These are phyloP conservation scores for Decorospora gaudefroyi DNA, from an alignment of 2,329 filamentous ascomycete genomes.

Conservation along the genomic window DNA sequence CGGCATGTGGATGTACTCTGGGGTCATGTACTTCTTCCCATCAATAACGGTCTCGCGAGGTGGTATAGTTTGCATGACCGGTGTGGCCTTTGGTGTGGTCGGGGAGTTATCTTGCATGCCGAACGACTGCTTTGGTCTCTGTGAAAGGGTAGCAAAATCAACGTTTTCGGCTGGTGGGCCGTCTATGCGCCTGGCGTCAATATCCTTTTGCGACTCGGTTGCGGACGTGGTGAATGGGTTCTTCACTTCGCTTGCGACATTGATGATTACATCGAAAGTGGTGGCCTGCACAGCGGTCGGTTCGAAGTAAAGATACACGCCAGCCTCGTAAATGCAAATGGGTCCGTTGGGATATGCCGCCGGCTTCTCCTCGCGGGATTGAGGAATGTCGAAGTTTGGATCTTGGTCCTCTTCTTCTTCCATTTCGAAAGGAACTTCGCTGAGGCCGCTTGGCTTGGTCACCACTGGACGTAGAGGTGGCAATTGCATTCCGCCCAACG, in stretches of 20 bases:
- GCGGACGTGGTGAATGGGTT: conserved; percentile 66
- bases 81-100: conserved; percentile 60
- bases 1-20: conserved; percentile 84
- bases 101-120: conserved; percentile 48
- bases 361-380: conserved; percentile 70
- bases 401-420: conserved; percentile 68
- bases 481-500: conserved; percentile 57
- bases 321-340: conserved; percentile 77
- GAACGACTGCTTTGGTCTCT: conserved; percentile 32
- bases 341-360: conserved; percentile 82
- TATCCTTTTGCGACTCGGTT: conserved; percentile 39
- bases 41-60: conserved; percentile 34
- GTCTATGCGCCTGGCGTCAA: conserved; percentile 44
- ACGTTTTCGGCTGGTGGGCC: conserved; percentile 44
- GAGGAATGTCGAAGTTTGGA: conserved; percentile 59
- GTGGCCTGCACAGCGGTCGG: conserved; percentile 77
- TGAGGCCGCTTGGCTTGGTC: conserved; percentile 45
- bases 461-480: conserved; percentile 48
- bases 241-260: conserved; percentile 78
- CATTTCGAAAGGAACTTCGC: conserved; percentile 70
- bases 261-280: conserved; percentile 80
- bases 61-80: conserved; percentile 44
- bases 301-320: conserved; percentile 78
- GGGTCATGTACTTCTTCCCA: conserved; percentile 51
- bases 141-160: conserved; percentile 43